Conservation (phyloP, 2,329 filamentous ascomycete species). For the Cladosporium sp. region DNA sequence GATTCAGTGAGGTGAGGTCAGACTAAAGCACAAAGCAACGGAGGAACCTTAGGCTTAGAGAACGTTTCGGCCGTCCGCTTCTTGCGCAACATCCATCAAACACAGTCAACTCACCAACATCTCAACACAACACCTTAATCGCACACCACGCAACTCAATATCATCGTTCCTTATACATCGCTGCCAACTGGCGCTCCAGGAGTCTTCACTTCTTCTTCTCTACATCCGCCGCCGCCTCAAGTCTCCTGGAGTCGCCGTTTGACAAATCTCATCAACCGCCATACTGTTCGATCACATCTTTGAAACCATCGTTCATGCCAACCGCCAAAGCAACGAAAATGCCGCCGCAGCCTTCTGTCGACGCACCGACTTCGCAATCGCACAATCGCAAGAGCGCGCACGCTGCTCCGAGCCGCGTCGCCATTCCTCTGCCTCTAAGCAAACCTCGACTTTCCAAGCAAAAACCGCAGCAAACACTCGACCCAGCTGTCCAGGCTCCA, state of each 20-base stretch:
- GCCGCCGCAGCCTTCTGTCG: conserved; percentile 19
- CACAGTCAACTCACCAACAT: no score
- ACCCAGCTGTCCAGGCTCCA: neutral
- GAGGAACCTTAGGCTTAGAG: no score
- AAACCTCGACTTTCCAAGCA: conserved; percentile 20
- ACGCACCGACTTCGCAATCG: conserved; percentile 13
- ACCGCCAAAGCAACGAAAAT: conserved; percentile 13
- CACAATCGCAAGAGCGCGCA: conserved; percentile 16
- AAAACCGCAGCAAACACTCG: neutral
- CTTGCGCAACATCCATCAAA: no score
- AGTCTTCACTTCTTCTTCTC: conserved; percentile 14
- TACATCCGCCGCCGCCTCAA: neutral
- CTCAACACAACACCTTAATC: neutral
- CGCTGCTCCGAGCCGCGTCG: conserved; percentile 22
- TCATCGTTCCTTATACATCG: neutral
- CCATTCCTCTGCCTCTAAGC: conserved; percentile 29
- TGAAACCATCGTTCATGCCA: no score
- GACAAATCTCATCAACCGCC: conserved; percentile 8
- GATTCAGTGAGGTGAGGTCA: no score
- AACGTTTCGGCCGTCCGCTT: no score
- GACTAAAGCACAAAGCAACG: no score
- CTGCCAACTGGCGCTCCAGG: conserved; percentile 22
- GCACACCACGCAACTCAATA: neutral
- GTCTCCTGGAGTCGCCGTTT: conserved; percentile 22
- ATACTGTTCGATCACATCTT: neutral